Evolutionary conservation across 2,329 filamentous ascomycete genomes (phyloP).

Genomic region (Colletotrichum destructivum): DNA sequence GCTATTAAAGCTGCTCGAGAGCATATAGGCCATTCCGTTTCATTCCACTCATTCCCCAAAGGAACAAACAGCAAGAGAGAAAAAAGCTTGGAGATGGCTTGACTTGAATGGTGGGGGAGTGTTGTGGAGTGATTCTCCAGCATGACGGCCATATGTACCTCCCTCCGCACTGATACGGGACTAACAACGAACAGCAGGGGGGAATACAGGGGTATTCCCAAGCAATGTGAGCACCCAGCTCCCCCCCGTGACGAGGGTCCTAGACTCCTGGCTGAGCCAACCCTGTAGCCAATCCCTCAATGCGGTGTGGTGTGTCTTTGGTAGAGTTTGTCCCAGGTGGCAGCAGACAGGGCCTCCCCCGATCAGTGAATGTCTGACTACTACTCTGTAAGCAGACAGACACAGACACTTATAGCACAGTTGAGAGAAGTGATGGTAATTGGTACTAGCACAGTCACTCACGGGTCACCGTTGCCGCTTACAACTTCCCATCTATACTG

Average conservation of each 20-base stretch:
- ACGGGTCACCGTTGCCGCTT: slow-evolving; percentile 19
- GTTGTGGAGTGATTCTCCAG: slow-evolving; percentile 4
- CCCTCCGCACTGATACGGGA: not conserved
- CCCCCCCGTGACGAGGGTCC: slow-evolving; percentile 28
- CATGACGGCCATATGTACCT: not conserved
- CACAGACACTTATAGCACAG: slow-evolving; percentile 4
- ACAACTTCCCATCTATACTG: slow-evolving; percentile 17
- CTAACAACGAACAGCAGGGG: not conserved
- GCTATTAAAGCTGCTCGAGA: not conserved
- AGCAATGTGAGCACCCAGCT: not conserved
- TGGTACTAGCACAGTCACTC: not conserved
- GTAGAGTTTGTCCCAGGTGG: slow-evolving; percentile 21
- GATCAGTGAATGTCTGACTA: slow-evolving; percentile 3
- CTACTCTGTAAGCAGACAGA: not conserved
- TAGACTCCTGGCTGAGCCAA: slow-evolving; percentile 4
- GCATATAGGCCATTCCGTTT: not conserved
- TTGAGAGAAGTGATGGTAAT: too few species aligned
- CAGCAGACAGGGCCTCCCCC: slow-evolving; percentile 2
- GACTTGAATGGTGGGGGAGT: not conserved
- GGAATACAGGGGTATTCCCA: not conserved
- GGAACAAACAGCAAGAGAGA: not conserved
- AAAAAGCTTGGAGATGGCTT: slow-evolving; percentile 24
- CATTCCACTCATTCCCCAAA: too few species aligned
- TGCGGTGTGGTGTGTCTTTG: not conserved
- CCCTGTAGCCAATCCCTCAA: not conserved